A percentile compares a stretch with the other conserved stretches of the same genome.
phyloP scores from a whole-genome alignment of 108 stramenopile genomes.

The Skeletonema potamos region DNA sequence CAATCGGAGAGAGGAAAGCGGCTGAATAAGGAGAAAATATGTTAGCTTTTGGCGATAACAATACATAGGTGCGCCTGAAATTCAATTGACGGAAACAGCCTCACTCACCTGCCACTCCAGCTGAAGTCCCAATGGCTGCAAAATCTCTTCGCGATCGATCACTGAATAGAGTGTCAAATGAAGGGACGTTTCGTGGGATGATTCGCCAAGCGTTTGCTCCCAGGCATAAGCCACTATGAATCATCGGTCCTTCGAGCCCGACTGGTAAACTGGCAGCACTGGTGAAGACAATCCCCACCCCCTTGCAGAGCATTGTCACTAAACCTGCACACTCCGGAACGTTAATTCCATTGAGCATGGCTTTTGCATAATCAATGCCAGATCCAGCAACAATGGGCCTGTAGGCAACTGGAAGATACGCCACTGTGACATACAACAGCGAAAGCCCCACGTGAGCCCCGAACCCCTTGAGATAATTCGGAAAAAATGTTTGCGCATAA shows the following conservation, averaged over 20 bases:
- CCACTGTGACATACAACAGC: background rate
- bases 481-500: background rate
- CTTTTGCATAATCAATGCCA: conserved; percentile 83
- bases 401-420: conserved; percentile 28
- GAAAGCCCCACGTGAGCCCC: background rate
- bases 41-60: background rate
- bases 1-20: conserved; percentile 88
- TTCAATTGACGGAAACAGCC: background rate
- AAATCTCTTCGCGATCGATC: conserved; percentile 75
- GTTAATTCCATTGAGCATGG: conserved; percentile 72
- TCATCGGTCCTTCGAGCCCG: conserved; percentile 86
- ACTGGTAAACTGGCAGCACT: conserved; percentile 64
- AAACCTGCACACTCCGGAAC: conserved; percentile 41
- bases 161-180: conserved; percentile 43
- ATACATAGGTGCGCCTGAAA: too few relatives aligned
- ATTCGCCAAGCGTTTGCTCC: conserved; percentile 23
- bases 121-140: conserved; percentile 81
- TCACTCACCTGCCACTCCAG: conserved; percentile 65
- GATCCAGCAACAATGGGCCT: conserved; percentile 60
- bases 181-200: background rate
- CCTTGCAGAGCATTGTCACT: conserved; percentile 69
- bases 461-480: background rate
- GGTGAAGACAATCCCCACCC: conserved; percentile 58
- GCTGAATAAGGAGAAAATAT: conserved; percentile 20
- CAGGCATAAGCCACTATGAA: conserved; percentile 59